Evolutionary conservation across 257 asterid genomes (phyloP).

Genomic region (Penstemon newberryi): DNA sequence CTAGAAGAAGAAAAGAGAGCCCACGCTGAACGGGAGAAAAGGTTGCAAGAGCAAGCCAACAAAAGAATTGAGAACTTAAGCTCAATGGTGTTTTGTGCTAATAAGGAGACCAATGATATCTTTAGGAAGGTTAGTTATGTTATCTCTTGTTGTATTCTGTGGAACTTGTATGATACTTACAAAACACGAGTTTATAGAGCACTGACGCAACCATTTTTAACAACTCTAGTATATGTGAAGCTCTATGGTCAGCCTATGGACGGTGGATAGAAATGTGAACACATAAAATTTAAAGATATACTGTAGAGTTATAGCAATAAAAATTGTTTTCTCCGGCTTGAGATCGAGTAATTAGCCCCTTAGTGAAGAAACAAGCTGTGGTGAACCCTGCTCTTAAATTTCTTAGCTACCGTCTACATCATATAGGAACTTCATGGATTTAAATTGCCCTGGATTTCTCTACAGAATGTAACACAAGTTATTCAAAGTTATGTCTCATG

Average conservation of each 20-base stretch:
- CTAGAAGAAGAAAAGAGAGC: constrained; percentile 96
- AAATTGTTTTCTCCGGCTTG: not conserved
- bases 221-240: constrained; percentile 4
- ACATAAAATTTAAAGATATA: not conserved
- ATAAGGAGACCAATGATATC: constrained; percentile 52
- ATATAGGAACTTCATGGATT: constrained; percentile 4
- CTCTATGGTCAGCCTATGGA: not conserved
- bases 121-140: constrained; percentile 60
- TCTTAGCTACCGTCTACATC: constrained; percentile 17
- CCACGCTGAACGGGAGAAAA: constrained; percentile 87
- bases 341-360: not conserved
- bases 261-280: constrained; percentile 19
- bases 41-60: constrained; percentile 84
- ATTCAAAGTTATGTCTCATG: not conserved
- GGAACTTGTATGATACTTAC: not conserved
- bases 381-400: not conserved
- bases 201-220: constrained; percentile 4
- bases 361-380: constrained; percentile 3
- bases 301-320: constrained; percentile 6
- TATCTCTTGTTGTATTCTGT: constrained; percentile 26
- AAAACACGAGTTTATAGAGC: constrained; percentile 10
- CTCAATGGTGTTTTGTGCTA: constrained; percentile 84
- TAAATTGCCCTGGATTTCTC: constrained; percentile 7
- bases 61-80: constrained; percentile 83
- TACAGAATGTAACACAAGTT: not conserved